phyloP scores from a whole-genome alignment of 768 basidiomycete species.

The Leccinum pellstonianum region DNA sequence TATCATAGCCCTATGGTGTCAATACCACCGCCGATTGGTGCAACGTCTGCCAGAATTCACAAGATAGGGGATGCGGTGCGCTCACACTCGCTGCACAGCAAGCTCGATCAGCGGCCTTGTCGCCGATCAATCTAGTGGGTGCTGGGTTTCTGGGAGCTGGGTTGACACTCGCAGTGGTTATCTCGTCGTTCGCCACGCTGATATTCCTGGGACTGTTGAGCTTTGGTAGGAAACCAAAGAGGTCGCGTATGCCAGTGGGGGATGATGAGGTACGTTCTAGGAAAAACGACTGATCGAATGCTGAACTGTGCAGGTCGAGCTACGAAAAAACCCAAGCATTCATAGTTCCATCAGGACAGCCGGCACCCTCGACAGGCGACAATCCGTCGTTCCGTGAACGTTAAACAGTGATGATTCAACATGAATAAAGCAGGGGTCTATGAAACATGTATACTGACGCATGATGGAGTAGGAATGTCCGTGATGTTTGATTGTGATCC shows the following conservation, averaged over 20 bases:
- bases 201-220: conserved; percentile 40
- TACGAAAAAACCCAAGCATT: conserved; percentile 20
- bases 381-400: conserved; percentile 1
- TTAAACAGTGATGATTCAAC: conserved; percentile 4
- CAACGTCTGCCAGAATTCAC: conserved; percentile 51
- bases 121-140: conserved; percentile 49
- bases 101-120: conserved; percentile 33
- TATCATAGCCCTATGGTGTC: conserved; percentile 45
- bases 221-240: conserved; percentile 21
- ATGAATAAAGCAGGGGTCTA: conserved; percentile 2
- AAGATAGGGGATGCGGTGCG: conserved; percentile 56
- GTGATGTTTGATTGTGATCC: conserved; percentile 21
- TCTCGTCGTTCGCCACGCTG: conserved; percentile 39
- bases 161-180: conserved; percentile 43
- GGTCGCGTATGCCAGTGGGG: background rate
- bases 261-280: conserved; percentile 23
- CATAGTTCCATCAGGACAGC: background rate
- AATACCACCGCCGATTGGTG: conserved; percentile 61
- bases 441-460: conserved; percentile 19
- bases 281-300: background rate
- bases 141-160: conserved; percentile 72
- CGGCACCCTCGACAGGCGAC: background rate
- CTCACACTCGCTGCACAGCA: conserved; percentile 35
- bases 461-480: conserved; percentile 17
- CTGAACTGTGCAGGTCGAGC: conserved; percentile 21